Percentiles rank a stretch among this genome's conserved stretches.
Conservation (phyloP, 2,329 filamentous ascomycete species). For the Cladosporium austrohemisphaericum region DNA sequence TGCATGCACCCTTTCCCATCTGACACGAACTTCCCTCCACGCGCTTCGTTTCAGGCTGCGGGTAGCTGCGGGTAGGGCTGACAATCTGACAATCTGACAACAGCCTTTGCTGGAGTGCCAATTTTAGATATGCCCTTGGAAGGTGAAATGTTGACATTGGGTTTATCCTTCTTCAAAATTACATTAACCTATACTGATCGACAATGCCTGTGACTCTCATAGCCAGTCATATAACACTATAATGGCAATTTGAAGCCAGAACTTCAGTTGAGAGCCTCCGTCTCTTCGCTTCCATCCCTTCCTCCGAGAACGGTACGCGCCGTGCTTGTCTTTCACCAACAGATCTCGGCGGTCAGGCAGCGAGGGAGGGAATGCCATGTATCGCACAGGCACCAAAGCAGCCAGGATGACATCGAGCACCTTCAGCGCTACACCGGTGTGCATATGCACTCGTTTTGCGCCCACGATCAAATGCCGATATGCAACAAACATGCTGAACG, state of each 20-base stretch:
- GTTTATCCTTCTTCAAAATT: too few species aligned
- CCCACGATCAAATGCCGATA: background rate
- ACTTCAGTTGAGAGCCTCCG: background rate
- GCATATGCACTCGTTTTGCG: background rate
- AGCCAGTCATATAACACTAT: background rate
- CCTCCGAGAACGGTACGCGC: background rate
- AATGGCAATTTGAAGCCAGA: background rate
- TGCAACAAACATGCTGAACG: background rate
- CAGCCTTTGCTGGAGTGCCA: background rate
- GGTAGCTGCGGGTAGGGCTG: slow-evolving; percentile 5
- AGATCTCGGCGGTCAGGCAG: background rate
- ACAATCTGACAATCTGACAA: too few species aligned
- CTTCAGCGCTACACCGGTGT: slow-evolving; percentile 9
- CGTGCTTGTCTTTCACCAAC: background rate
- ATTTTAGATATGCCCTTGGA: too few species aligned
- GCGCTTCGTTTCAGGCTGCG: background rate
- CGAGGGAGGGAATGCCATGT: slow-evolving; percentile 13
- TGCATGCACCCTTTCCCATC: too few species aligned
- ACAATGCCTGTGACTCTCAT: background rate
- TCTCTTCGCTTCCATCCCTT: background rate
- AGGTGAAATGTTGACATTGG: too few species aligned
- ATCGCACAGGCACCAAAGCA: slow-evolving; percentile 1
- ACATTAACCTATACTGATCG: too few species aligned
- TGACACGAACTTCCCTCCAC: too few species aligned
- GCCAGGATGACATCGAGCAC: slow-evolving; percentile 8